phyloP scores from a whole-genome alignment of 1,139 yeast species.

The Pichia inconspicua region DNA sequence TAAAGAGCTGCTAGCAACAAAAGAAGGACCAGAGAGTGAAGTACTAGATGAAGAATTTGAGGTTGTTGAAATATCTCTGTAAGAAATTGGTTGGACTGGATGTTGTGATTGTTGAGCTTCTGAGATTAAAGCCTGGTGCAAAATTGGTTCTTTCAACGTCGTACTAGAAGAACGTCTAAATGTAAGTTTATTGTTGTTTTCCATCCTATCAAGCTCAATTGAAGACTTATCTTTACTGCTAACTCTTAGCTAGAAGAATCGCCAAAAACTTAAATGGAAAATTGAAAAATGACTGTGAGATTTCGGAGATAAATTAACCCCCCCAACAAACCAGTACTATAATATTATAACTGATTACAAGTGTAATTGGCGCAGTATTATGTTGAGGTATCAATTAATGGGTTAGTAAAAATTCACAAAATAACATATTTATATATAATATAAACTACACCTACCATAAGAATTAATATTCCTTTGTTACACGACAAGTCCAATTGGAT shows the following conservation, averaged over 20 bases:
- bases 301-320: neutral
- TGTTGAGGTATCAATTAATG: no score
- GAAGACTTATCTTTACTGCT: no score
- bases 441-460: neutral
- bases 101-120: conserved; percentile 2
- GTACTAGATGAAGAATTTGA: conserved; percentile 5
- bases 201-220: neutral
- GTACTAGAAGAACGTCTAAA: conserved; percentile 10
- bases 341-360: no score
- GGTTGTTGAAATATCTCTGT: neutral
- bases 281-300: neutral
- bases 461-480: conserved; percentile 22
- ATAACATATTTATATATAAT: no score
- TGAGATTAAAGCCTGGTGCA: conserved; percentile 11
- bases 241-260: no score
- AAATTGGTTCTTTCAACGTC: conserved; percentile 11
- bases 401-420: no score
- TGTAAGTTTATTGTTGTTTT: neutral
- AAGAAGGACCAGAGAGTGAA: neutral
- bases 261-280: neutral
- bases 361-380: neutral
- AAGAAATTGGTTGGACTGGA: neutral
- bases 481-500: conserved; percentile 68
- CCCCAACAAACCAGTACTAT: neutral
- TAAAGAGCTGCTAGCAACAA: neutral